Evolutionary conservation across 2,329 filamentous ascomycete genomes (phyloP), one percentile per base, ranked within the genome.

Genomic region (Fusarium sambucinum): DNA sequence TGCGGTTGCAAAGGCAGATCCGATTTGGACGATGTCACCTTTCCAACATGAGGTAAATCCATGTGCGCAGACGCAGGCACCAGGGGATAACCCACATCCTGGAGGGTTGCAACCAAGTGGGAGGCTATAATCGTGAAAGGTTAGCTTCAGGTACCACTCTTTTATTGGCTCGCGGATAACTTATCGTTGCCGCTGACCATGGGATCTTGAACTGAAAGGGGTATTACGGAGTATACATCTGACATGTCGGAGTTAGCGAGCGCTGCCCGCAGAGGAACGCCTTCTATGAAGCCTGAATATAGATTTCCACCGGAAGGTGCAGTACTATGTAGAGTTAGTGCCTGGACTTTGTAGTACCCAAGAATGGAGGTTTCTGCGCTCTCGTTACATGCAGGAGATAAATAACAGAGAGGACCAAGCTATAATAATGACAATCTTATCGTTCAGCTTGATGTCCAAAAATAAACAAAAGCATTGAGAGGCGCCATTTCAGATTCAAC

Each of bases 101-200:
- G 55, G 54, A 48, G 38, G 37, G 41, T 53, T 68, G 62, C 55
- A 65, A 53, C 59, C 61, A 69, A 56, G 27, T 64, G 50, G 41
- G 42, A 46, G 38, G 25, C 59, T 46, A 62, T 37, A 37, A 16
- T 55, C 37, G 29, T 7, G 71, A 65, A 51, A 8, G 74, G 78
- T 72, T 78, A 79, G 80, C 74, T 73, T 66, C 79, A 82, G 78
- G 79, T 65, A 81, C 80, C 75, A 67, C 33, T 19, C 32, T 69
- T n/a, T 75, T 63, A 82, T 83, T 83, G 80, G 81, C 45, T 42
- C 75, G 76, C 79, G 76, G 77, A 78, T 76, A 56, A 12, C 35
- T 27, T 38, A 46, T 41, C 38, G 50, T 50, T 65, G 56, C 70
- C 66, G 72, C 35, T 23, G 58, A 42, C 35, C 45, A 52, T 56